Base-by-base conservation (phyloP, 257 asterid genomes). In the Fraxinus quadrangulata region DNA sequence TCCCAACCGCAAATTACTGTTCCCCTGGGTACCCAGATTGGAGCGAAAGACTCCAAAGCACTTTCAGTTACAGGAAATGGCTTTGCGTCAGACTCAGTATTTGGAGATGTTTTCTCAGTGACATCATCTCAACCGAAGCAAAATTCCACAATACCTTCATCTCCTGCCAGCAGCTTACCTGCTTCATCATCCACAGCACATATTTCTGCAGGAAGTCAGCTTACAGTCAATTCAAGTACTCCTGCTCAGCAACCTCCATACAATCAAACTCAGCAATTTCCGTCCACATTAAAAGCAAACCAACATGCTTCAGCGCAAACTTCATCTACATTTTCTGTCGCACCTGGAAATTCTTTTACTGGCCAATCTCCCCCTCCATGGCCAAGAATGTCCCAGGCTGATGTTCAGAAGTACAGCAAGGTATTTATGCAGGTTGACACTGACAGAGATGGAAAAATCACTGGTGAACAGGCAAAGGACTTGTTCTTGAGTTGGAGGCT, bases 401-500 rank as follows among this genome's bases (percentile, higher is more conserved):
- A 96, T 89, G 78, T 90, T 84, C 97, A 94, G 90, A 92, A 91
- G 85, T 96, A 96, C 79, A 79, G 89, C 79, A 92, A 89, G 88
- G 97, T 92, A 74, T 96, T 96, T 88, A 85, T 90, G 85, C 95
- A 91, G 81, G 99, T 94, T 72, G 99, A 93, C 86, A 89, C 88
- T 0, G 98, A 96, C 83, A 83, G 89, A 81, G 99, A 96, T 91
- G 99, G 98, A 75, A 92, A 91, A 85, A 94, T 96, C 69, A 86
- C 91, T 10, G 99, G 97, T 73, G 96, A 86, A 86, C 97, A 96
- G 91, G 99, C 99, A 9, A 96, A 95, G 63, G 85, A 90, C 84
- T 91, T 96, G 76, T 96, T 96, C 86, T 87, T 96, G 81, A 96
- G 98, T 86, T 96, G 99, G 99, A 90, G 84, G 91, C 87, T 87